phyloP scores from a whole-genome alignment of 192 early-diverging fungal species.

The Backusella luteola region DNA sequence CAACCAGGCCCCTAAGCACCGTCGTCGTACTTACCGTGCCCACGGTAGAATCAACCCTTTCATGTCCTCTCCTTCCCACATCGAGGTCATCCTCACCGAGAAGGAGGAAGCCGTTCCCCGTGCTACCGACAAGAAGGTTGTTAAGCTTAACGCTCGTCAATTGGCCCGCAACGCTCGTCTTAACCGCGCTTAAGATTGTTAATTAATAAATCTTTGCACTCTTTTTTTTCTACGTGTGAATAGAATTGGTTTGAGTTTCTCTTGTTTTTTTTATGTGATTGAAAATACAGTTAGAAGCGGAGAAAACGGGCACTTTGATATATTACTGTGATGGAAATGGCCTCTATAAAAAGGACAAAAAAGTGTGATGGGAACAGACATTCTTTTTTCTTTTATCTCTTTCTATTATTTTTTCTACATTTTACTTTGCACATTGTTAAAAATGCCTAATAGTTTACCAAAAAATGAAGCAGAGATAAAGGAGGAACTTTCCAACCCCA shows the following conservation, averaged over 20 bases:
- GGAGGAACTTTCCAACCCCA: too few relatives aligned
- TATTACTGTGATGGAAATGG: not conserved
- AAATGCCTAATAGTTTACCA: not conserved
- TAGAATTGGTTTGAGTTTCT: not conserved
- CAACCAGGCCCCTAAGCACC: constrained; percentile 97
- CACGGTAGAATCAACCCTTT: constrained; percentile 96
- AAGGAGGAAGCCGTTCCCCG: constrained; percentile 76
- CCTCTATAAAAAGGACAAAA: not conserved
- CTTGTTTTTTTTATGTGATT: not conserved
- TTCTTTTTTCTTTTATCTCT: not conserved
- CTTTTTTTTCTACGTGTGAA: not conserved
- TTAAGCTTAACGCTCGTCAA: constrained; percentile 55
- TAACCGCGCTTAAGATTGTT: not conserved
- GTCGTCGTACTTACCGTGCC: constrained; percentile 96
- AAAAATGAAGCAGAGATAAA: not conserved
- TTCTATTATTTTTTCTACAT: too few relatives aligned
- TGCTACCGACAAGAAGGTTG: constrained; percentile 58
- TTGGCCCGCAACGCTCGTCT: constrained; percentile 49
- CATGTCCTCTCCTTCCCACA: constrained; percentile 94
- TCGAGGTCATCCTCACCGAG: constrained; percentile 94
- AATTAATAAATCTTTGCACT: not conserved
- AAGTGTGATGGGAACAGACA: not conserved
- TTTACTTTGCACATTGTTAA: not conserved
- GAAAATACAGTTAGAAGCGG: not conserved
- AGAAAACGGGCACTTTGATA: not conserved